Evolutionary conservation across 306 rosid genomes (phyloP).

Genomic region (Potentilla sterilis): DNA sequence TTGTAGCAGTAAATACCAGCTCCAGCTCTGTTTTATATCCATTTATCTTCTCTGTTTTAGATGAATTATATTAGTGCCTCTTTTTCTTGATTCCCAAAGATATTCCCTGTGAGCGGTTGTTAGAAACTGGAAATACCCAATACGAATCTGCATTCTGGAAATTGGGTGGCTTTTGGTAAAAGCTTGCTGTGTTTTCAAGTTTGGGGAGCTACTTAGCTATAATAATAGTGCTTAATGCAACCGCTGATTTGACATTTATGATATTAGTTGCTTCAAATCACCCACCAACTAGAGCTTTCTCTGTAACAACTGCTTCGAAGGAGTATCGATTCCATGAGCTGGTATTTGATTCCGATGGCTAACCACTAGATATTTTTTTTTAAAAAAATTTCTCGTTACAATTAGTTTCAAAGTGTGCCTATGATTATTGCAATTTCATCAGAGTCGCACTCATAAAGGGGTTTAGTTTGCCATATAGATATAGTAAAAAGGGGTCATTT

Average conservation of each 20-base stretch:
- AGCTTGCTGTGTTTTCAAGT: slow-evolving; percentile 33
- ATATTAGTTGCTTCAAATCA: slow-evolving; percentile 15
- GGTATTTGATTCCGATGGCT: slow-evolving; percentile 31
- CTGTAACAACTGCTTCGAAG: slow-evolving; percentile 33
- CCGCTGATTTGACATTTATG: slow-evolving; percentile 27
- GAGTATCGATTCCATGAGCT: slow-evolving; percentile 16
- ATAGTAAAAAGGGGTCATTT: neutral
- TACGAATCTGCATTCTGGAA: slow-evolving; percentile 20
- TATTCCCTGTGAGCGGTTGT: slow-evolving; percentile 3
- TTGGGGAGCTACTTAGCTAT: slow-evolving; percentile 21
- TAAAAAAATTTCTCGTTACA: slow-evolving; percentile 19
- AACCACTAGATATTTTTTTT: slow-evolving; percentile 20
- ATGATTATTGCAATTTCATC: neutral
- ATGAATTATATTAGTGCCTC: neutral
- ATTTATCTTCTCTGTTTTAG: neutral
- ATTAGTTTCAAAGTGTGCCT: neutral
- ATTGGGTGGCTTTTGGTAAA: slow-evolving; percentile 17
- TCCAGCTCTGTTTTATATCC: neutral
- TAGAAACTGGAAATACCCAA: slow-evolving; percentile 27
- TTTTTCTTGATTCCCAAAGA: neutral
- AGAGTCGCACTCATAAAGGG: neutral
- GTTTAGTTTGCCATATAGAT: neutral
- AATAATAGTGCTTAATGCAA: slow-evolving; percentile 23
- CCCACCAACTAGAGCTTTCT: slow-evolving; percentile 15
- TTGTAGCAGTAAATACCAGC: slow-evolving; percentile 10